A percentile compares a stretch with the other conserved stretches of the same genome.
Evolutionary conservation across 75 land plant genomes (phyloP).

Genomic region (Selaginella moellendorffii): DNA sequence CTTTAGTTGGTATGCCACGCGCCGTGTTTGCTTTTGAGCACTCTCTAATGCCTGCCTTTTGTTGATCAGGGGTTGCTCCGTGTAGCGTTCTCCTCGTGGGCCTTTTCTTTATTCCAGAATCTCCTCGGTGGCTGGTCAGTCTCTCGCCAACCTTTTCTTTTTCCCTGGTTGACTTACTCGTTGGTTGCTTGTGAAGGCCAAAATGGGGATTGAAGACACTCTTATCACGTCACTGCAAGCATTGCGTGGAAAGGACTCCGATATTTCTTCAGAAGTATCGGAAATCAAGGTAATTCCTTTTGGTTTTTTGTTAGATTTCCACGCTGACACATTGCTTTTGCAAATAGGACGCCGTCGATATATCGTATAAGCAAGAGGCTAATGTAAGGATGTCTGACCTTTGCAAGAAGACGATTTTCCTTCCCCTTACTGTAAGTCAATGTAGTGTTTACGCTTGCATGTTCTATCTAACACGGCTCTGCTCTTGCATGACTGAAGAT

Average conservation of each 20-base stretch:
- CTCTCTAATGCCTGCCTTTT: no score
- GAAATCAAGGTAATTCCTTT: constrained; percentile 58
- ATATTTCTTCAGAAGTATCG: constrained; percentile 64
- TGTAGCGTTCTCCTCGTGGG: constrained; percentile 46
- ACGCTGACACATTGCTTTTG: neutral
- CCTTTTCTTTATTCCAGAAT: constrained; percentile 63
- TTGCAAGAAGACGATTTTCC: constrained; percentile 27
- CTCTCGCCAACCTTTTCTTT: no score
- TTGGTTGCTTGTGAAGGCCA: constrained; percentile 40
- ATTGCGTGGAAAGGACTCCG: constrained; percentile 67
- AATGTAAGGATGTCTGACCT: constrained; percentile 34
- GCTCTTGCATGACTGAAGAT: no score
- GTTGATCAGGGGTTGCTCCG: constrained; percentile 47
- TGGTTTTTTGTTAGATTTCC: neutral
- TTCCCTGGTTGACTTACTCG: no score
- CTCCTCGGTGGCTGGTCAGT: constrained; percentile 92
- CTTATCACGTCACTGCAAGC: constrained; percentile 60
- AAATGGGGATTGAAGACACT: constrained; percentile 34
- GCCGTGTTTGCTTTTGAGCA: neutral
- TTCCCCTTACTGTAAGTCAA: constrained; percentile 39
- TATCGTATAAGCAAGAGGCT: constrained; percentile 16
- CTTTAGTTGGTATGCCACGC: constrained; percentile 34
- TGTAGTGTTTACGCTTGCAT: no score
- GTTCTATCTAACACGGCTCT: no score
- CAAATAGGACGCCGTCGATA: constrained; percentile 22